phyloP scores from a whole-genome alignment of 306 rosid species.

The Astragalus membranaceus region DNA sequence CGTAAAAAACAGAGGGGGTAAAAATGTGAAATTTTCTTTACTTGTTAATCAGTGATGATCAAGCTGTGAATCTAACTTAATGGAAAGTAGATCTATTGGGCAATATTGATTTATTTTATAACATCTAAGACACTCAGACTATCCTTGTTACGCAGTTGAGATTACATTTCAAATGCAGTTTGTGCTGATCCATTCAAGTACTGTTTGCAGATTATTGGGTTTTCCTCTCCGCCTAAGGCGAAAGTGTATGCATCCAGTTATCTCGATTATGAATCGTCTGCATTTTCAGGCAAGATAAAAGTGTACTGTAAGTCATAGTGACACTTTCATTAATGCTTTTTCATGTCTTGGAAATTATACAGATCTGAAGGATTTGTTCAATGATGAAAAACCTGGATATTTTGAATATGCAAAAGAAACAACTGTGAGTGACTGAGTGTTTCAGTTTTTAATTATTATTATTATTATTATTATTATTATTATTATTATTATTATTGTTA shows the following conservation, averaged over 20 bases:
- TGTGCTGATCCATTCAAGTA: constrained; percentile 25
- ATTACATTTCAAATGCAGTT: constrained; percentile 5
- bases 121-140: neutral
- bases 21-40: neutral
- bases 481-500: neutral
- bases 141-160: constrained; percentile 10
- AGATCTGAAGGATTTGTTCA: constrained; percentile 71
- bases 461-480: neutral
- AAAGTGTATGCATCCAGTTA: constrained; percentile 48
- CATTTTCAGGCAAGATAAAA: constrained; percentile 13
- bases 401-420: constrained; percentile 80
- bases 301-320: neutral
- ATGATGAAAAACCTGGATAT: constrained; percentile 58
- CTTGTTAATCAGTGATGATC: constrained; percentile 1
- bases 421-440: constrained; percentile 58
- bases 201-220: constrained; percentile 64
- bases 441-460: constrained; percentile 6
- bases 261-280: constrained; percentile 6
- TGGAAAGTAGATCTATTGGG: constrained; percentile 6
- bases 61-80: constrained; percentile 4
- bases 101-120: neutral
- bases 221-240: constrained; percentile 70
- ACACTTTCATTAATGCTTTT: neutral
- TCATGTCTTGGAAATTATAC: constrained; percentile 15
- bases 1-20: neutral